Conservation (phyloP, 192 early-diverging fungal genomes). For the Backusella tarrabulga region DNA sequence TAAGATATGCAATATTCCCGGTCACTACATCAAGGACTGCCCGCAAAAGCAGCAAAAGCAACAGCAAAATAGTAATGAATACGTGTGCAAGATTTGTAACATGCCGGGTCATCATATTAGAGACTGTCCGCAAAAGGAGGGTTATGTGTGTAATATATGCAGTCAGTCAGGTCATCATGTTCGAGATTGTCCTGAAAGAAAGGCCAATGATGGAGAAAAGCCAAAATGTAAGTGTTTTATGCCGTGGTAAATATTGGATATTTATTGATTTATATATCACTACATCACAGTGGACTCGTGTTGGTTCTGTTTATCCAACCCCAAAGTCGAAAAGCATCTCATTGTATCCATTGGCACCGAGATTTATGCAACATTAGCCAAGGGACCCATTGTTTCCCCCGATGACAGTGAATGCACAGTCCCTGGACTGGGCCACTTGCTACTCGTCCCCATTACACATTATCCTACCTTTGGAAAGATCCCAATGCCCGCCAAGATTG, state of each 20-base stretch:
- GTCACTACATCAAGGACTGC: constrained; percentile 53
- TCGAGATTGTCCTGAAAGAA: constrained; percentile 55
- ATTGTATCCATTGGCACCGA: constrained; percentile 82
- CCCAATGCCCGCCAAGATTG: constrained; percentile 35
- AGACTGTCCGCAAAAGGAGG: constrained; percentile 36
- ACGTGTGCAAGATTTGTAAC: constrained; percentile 52
- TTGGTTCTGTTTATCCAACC: constrained; percentile 97
- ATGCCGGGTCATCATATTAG: constrained; percentile 54
- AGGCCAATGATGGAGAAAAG: constrained; percentile 2
- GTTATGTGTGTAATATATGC: constrained; percentile 63
- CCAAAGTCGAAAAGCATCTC: constrained; percentile 86
- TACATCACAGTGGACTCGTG: constrained; percentile 52
- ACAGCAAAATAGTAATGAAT: constrained; percentile 33
- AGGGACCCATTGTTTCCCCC: constrained; percentile 72
- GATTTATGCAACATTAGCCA: constrained; percentile 82
- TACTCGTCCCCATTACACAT: constrained; percentile 63
- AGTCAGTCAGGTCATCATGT: constrained; percentile 64
- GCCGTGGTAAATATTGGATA: neutral
- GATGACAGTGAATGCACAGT: constrained; percentile 30
- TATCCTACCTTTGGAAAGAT: constrained; percentile 45
- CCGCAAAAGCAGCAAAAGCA: constrained; percentile 7
- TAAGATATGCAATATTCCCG: constrained; percentile 50
- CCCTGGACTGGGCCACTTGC: constrained; percentile 80
- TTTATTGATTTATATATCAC: constrained; percentile 12
- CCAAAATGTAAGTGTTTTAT: neutral